Evolutionary conservation across 441 rosid genomes (phyloP).

Genomic region (Euphorbia celastroides): DNA sequence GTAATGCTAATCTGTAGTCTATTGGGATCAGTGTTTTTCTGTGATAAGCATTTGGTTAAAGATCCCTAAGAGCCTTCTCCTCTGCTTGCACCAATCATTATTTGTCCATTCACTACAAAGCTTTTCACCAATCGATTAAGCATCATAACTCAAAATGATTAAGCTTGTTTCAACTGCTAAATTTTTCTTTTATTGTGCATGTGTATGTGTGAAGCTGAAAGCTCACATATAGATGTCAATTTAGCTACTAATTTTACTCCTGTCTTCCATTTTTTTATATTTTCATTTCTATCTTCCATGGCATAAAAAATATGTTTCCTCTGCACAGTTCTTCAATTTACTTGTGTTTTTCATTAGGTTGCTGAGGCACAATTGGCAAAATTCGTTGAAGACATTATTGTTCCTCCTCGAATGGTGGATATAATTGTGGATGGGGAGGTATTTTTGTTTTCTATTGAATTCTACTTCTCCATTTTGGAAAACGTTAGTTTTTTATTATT

Average conservation of each 20-base stretch:
- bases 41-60: not conserved
- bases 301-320: not conserved
- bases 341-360: conserved; percentile 35
- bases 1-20: not conserved
- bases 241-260: not conserved
- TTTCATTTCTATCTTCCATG: not conserved
- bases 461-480: not conserved
- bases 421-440: conserved; percentile 99
- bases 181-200: not conserved
- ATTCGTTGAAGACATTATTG: conserved; percentile 97
- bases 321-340: not conserved
- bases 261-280: not conserved
- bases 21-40: not conserved
- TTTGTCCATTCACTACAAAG: not conserved
- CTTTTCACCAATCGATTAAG: not conserved
- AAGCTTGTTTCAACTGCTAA: not conserved
- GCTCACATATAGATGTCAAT: conserved; percentile 4
- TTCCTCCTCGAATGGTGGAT: conserved; percentile 98
- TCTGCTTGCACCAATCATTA: not conserved
- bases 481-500: conserved; percentile 5
- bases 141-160: not conserved
- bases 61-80: not conserved
- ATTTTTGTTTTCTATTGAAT: conserved; percentile 25
- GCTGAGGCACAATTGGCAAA: conserved; percentile 95
- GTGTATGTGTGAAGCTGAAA: not conserved